A percentile compares a stretch with the other conserved stretches of the same genome.
These are phyloP conservation scores for Fusarium fujikuroi DNA, from an alignment of 2,329 filamentous ascomycete species.

Conservation along the genomic window DNA sequence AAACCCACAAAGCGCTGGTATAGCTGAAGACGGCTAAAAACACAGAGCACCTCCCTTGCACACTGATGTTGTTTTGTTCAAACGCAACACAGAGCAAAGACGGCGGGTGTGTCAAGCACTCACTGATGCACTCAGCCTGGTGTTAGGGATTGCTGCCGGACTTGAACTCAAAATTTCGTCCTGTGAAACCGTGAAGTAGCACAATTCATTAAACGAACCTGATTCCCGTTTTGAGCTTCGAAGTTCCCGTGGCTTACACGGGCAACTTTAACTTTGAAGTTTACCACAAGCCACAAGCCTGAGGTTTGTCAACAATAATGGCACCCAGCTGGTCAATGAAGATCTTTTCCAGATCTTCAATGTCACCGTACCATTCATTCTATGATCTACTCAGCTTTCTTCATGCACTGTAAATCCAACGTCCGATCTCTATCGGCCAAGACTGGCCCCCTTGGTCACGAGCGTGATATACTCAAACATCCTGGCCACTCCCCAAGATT, in stretches of 20 bases:
- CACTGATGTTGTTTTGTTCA: neutral
- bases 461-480: conserved; percentile 5
- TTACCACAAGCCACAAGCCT: neutral
- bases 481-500: conserved; percentile 13
- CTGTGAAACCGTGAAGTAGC: conserved; percentile 8
- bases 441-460: neutral
- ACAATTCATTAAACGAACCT: conserved; percentile 21
- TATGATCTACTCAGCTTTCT: conserved; percentile 15
- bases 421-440: conserved; percentile 30
- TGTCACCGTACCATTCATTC: conserved; percentile 15
- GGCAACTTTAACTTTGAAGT: neutral
- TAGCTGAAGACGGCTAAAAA: neutral
- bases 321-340: neutral
- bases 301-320: neutral
- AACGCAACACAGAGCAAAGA: neutral
- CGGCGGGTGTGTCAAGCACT: neutral
- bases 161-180: conserved; percentile 11
- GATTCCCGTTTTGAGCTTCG: neutral
- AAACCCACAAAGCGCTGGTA: neutral
- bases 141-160: neutral
- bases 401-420: conserved; percentile 21
- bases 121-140: neutral
- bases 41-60: neutral
- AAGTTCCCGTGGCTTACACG: neutral
- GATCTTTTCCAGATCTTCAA: conserved; percentile 2